Base-by-base conservation (phyloP, 2,329 filamentous ascomycete genomes). In the Hypoxylon sp. region DNA sequence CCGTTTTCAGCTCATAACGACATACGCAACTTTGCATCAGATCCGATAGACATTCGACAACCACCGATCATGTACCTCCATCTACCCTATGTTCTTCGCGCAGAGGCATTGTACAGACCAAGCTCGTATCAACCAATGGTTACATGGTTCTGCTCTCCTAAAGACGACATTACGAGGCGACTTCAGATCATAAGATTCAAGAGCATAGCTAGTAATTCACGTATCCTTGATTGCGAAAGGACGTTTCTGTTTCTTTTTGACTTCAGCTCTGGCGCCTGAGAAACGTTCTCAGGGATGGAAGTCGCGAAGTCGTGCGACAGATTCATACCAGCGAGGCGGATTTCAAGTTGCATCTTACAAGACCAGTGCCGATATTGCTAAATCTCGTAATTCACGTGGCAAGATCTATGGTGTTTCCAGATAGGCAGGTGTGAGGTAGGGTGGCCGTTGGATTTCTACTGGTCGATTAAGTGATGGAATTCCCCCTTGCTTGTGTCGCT, bases 341-440 rank as follows among this genome's bases (percentile, higher is more conserved):
- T 54, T 25, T 59, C 56, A 23, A 61, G 30, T 53, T 56, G 32
- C 60, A 56, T 62, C 54, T 65, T 59, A 21, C 58, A 58, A 63
- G 46, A 48, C 41, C 23, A 50, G 37, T 56, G 57, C 63, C 63
- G 54, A 57, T 57, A 50, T 54, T 57, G 34, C 55, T 14, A 21
- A 48, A 58, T 51, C 46, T 63, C 61, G 54, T 46, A 60, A 54
- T 58, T 64, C 67, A 69, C 64, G 64, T 69, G 64, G 67, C 61
- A 53, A 53, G 29, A 32, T 27, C 53, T 46, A 45, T 23, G 23
- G 55, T 8, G 30, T 56, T 67, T 66, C 55, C 19, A 53, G 43
- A 50, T 53, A 63, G 43, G 39, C 30, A 63, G 55, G 46, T 65
- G 48, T 58, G 37, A 41, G 37, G 47, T 58, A 50, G 21, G 34